Evolutionary conservation across 306 rosid species (phyloP).

Genomic region (Lotus japonicus): DNA sequence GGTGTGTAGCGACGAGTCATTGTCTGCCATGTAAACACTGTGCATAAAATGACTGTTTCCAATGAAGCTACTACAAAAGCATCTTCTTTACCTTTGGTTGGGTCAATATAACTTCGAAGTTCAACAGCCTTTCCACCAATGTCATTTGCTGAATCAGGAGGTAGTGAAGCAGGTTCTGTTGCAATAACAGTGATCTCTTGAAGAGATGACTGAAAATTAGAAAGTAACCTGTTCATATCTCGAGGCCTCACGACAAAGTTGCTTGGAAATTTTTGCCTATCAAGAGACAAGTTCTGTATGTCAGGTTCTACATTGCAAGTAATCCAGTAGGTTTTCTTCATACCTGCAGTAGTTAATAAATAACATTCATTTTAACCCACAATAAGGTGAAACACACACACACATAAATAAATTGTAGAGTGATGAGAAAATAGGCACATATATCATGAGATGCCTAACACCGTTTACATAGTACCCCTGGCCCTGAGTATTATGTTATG

Average conservation of each 20-base stretch:
- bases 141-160: slow-evolving; percentile 68
- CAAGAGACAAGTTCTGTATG: slow-evolving; percentile 80
- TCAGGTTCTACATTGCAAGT: slow-evolving; percentile 89
- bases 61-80: slow-evolving; percentile 11
- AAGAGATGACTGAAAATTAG: slow-evolving; percentile 88
- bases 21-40: slow-evolving; percentile 47
- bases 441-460: neutral
- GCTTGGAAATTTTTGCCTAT: slow-evolving; percentile 71
- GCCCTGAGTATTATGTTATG: neutral
- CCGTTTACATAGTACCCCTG: neutral
- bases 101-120: slow-evolving; percentile 88
- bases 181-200: slow-evolving; percentile 91
- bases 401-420: neutral
- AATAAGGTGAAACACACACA: neutral
- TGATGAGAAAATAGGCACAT: slow-evolving; percentile 3
- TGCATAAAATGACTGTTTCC: slow-evolving; percentile 10
- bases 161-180: slow-evolving; percentile 68
- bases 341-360: slow-evolving; percentile 52
- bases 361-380: neutral
- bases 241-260: slow-evolving; percentile 83
- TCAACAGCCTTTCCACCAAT: slow-evolving; percentile 94
- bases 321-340: slow-evolving; percentile 80
- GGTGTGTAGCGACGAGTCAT: slow-evolving; percentile 72
- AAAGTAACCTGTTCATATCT: slow-evolving; percentile 78
- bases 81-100: slow-evolving; percentile 67